These are phyloP conservation scores for Acarospora socialis DNA, from an alignment of 2,329 filamentous ascomycete genomes.

Conservation along the genomic window DNA sequence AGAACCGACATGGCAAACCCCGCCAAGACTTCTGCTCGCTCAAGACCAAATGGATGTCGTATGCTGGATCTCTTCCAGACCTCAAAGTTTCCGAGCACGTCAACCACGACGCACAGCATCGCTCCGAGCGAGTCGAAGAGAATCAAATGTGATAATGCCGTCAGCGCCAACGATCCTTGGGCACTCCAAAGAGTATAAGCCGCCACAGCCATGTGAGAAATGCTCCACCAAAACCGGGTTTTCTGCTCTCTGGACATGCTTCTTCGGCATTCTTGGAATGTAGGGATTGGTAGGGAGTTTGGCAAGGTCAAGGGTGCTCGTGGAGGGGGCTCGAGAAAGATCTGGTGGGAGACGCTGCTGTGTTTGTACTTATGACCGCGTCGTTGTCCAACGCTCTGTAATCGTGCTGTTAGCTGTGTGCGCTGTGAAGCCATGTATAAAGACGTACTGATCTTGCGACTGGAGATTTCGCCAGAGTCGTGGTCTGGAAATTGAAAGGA, in stretches of 20 bases:
- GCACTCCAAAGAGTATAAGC: constrained; percentile 75
- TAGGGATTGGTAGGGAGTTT: constrained; percentile 83
- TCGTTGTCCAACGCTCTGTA: constrained; percentile 73
- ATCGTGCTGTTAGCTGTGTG: not conserved
- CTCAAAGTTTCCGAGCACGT: constrained; percentile 91
- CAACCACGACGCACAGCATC: constrained; percentile 78
- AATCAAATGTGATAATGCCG: constrained; percentile 79
- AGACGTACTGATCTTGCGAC: constrained; percentile 55
- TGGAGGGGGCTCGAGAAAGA: constrained; percentile 83
- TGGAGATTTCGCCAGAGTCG: constrained; percentile 58
- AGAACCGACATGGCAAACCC: constrained; percentile 95
- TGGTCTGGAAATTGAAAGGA: constrained; percentile 91
- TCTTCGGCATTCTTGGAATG: constrained; percentile 69
- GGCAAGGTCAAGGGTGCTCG: constrained; percentile 78
- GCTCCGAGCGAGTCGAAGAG: constrained; percentile 93
- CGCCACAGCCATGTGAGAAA: constrained; percentile 73
- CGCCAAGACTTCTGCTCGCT: constrained; percentile 83
- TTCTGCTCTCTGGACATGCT: constrained; percentile 86
- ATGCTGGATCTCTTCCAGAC: constrained; percentile 91
- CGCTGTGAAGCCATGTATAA: constrained; percentile 1
- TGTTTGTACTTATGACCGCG: constrained; percentile 97
- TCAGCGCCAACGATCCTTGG: constrained; percentile 76
- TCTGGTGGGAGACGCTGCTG: constrained; percentile 88
- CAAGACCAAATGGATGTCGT: constrained; percentile 81
- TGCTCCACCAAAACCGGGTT: constrained; percentile 71